Conservation (phyloP, 2,329 filamentous ascomycete genomes). For the Verticillium isaacii region DNA sequence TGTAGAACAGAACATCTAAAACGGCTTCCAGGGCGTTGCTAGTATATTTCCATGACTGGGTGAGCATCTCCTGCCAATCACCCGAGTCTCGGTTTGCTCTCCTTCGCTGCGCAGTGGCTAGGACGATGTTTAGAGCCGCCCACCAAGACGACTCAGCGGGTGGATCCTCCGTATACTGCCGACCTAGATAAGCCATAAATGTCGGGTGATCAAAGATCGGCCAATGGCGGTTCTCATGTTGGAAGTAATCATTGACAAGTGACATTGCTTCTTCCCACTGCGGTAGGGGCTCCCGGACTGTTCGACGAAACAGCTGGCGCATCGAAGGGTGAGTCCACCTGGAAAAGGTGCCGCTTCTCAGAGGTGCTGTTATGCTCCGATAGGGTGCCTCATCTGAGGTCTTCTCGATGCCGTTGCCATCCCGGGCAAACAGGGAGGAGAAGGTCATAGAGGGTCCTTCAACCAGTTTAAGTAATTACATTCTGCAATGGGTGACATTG, state of each 20-base stretch:
- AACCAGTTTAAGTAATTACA: not conserved
- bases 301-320: not conserved
- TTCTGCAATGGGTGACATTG: not conserved
- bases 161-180: not conserved
- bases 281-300: not conserved
- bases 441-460: not conserved
- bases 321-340: constrained; percentile 1
- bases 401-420: not conserved
- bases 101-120: not conserved
- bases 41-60: not conserved
- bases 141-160: not conserved
- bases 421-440: not conserved
- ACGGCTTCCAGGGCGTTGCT: not conserved
- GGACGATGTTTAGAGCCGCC: not conserved
- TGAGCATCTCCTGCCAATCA: not conserved
- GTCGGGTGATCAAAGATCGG: not conserved
- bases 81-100: not conserved
- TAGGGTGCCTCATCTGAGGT: not conserved
- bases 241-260: not conserved
- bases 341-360: not conserved
- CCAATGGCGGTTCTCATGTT: not conserved
- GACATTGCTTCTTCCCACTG: constrained; percentile 1
- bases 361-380: not conserved
- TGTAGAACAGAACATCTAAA: not conserved
- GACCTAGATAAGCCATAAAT: not conserved